phyloP scores from a whole-genome alignment of 371 early-diverging fungal species.

The Nematocida sp. region DNA sequence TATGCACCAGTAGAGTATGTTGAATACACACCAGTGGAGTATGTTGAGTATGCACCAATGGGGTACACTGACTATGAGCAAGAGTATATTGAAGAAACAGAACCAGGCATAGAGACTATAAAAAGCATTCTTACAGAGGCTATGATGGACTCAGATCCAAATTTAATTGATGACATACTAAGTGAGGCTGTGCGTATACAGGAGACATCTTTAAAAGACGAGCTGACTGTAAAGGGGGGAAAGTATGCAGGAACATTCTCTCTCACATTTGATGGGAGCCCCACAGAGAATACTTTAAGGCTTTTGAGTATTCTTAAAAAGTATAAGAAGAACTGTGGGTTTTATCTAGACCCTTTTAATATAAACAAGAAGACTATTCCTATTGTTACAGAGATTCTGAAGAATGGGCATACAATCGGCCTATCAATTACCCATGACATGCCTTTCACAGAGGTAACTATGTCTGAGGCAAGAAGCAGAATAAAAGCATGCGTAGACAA shows the following conservation, averaged over 20 bases:
- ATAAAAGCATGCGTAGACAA: not conserved
- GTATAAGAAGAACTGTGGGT: constrained; percentile 26
- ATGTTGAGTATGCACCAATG: not conserved
- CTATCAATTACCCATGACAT: not conserved
- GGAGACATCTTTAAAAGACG: constrained; percentile 3
- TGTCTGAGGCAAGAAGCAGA: not conserved
- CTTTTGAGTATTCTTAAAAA: constrained; percentile 11
- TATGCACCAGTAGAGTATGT: not conserved
- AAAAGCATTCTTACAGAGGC: not conserved
- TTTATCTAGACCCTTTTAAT: constrained; percentile 48
- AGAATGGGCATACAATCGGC: constrained; percentile 20
- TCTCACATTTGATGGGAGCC: constrained; percentile 48
- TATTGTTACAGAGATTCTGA: constrained; percentile 23
- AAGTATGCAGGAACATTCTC: not conserved
- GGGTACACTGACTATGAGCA: not conserved
- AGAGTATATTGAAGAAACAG: not conserved
- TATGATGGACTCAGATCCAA: constrained; percentile 24
- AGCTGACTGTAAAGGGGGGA: constrained; percentile 4
- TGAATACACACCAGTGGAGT: not conserved
- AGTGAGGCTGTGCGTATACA: not conserved
- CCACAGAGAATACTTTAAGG: not conserved
- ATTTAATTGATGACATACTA: constrained; percentile 9
- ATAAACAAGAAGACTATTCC: constrained; percentile 7
- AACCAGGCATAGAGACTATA: not conserved
- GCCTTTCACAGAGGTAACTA: constrained; percentile 5